Evolutionary conservation across 345 rosid genomes (phyloP), one percentile per base, ranked within the genome.

Genomic region (Arabis alpina): DNA sequence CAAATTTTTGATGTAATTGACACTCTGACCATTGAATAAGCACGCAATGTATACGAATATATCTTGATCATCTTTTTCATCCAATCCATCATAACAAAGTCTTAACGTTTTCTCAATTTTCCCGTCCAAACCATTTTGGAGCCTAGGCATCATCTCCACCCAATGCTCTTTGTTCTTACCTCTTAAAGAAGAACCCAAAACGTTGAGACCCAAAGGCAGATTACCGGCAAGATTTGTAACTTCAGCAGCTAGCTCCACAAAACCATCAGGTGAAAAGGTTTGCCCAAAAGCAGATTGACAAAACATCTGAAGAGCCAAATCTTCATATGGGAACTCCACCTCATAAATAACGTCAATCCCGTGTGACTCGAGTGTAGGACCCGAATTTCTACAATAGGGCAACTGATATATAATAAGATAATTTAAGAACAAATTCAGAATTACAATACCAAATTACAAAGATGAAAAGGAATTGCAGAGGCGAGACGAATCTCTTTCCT

Each of bases 11-110:
- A 11, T 0, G 23, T 4, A 58, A 23, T 1, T 0, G 0, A 10
- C 19, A 3, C 10, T 5, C 1, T 10, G 3, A 0, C 75, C 69
- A 3, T 49, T 70, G 4, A 71, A 62, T 47, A 66, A 70, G 37
- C 72, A 71, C 6, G 79, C 77, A 37, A 75, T 72, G 27, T 72
- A 75, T 8, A 74, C 50, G 63, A 78, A 81, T 5, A 71, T 54
- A 0, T 7, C 13, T 61, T 75, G 54, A 28, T 28, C 30, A 32
- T 32, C 36, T 10, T 36, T 36, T 6, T 1, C n/a, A 34, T 58
- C 50, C 10, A 48, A 24, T 2, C 70, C 68, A 64, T 78, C 76
- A 2, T 54, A 54, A 11, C 40, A 8, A 11, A 54, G 16, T n/a
- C 37, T 27, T 53, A 30, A 24, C 10, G 61, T 34, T 0, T 48